Percentiles rank a stretch among this genome's conserved stretches.
Conservation (phyloP, 1,284 basidiomycete species). For the Stereum hirsutum region DNA sequence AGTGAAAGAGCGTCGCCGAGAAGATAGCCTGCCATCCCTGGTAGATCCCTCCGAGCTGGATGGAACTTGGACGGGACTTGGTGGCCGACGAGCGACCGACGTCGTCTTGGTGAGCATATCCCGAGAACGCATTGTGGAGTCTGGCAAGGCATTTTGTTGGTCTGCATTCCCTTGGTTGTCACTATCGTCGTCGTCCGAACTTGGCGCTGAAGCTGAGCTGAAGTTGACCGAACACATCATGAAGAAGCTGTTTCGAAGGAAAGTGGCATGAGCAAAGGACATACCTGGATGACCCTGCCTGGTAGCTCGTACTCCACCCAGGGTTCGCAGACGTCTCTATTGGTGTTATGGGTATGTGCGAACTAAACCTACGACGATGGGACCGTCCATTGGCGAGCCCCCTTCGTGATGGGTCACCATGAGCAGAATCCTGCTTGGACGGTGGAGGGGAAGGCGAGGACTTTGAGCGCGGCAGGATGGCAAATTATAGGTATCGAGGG, state of each 20-base stretch:
- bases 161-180: constrained; percentile 14
- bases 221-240: constrained; percentile 1
- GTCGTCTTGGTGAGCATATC: constrained; percentile 3
- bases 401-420: constrained; percentile 17
- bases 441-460: constrained; percentile 68
- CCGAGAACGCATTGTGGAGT: constrained; percentile 3
- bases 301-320: constrained; percentile 80
- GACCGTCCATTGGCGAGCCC: constrained; percentile 7
- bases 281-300: constrained; percentile 70
- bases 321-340: constrained; percentile 21
- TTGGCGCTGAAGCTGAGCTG: constrained; percentile 39
- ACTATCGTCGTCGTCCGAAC: constrained; percentile 36
- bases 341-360: constrained; percentile 16
- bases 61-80: constrained; percentile 6
- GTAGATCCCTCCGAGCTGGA: constrained; percentile 17
- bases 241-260: no score
- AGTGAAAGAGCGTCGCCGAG: constrained; percentile 31
- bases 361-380: constrained; percentile 13
- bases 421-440: constrained; percentile 18
- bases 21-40: constrained; percentile 14
- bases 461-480: constrained; percentile 67
- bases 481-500: constrained; percentile 8
- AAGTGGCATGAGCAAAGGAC: constrained; percentile 8
- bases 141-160: constrained; percentile 4
- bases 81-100: neutral